These are phyloP conservation scores for Bipolaris bicolor DNA, from an alignment of 2,329 filamentous ascomycete genomes.

Conservation along the genomic window DNA sequence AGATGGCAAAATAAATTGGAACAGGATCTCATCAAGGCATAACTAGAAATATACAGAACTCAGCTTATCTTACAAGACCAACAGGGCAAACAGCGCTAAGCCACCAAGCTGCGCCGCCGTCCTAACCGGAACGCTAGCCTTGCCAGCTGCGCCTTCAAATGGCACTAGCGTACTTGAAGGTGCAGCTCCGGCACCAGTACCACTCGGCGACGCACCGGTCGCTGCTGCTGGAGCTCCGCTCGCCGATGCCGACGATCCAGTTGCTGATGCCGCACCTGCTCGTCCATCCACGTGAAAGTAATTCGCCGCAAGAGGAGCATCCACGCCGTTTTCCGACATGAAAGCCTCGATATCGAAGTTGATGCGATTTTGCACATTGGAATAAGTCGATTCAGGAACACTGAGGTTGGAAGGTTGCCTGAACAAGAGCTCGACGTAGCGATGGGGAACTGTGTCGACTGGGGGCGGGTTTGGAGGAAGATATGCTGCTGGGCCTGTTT, in stretches of 20 bases:
- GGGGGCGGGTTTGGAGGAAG: slow-evolving; percentile 42
- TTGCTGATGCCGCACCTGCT: slow-evolving; percentile 18
- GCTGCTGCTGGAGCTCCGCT: too few species aligned
- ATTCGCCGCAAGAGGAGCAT: slow-evolving; percentile 40
- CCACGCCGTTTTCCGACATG: slow-evolving; percentile 31
- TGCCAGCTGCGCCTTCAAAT: slow-evolving; percentile 29
- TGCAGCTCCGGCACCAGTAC: slow-evolving; percentile 27
- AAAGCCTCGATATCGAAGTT: slow-evolving; percentile 41
- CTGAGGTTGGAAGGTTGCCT: slow-evolving; percentile 35
- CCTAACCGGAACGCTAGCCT: slow-evolving; percentile 17
- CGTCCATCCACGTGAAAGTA: slow-evolving; percentile 46
- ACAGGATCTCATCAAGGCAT: too few species aligned
- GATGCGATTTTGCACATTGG: slow-evolving; percentile 29
- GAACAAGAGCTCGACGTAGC: slow-evolving; percentile 46
- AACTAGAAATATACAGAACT: background rate
- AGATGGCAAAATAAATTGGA: too few species aligned
- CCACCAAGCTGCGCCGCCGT: slow-evolving; percentile 23
- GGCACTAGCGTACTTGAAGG: slow-evolving; percentile 20
- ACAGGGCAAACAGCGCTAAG: slow-evolving; percentile 21
- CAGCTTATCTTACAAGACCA: slow-evolving; percentile 10
- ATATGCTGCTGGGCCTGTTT: slow-evolving; percentile 42
- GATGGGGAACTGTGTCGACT: slow-evolving; percentile 42
- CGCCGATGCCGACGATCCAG: too few species aligned
- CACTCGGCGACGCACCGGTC: background rate
- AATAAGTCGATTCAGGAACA: slow-evolving; percentile 31